These are phyloP conservation scores for Epichloe elymi DNA, from an alignment of 2,329 filamentous ascomycete species.

Conservation along the genomic window DNA sequence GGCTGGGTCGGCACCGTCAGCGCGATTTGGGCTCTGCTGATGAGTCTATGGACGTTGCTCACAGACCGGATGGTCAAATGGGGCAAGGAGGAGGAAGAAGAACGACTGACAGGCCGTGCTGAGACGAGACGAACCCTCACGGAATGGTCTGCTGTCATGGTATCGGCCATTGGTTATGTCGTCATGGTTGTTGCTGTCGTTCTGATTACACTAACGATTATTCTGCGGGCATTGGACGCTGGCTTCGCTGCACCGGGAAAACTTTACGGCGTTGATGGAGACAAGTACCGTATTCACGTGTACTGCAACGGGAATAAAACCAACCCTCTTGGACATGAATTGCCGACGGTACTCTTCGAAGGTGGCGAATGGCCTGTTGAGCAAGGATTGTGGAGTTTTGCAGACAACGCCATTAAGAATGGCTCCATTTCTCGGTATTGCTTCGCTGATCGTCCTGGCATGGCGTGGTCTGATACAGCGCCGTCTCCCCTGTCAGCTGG, in stretches of 20 bases:
- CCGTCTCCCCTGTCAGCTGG: conserved; percentile 88
- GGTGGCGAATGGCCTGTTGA: conserved; percentile 71
- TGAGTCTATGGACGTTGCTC: conserved; percentile 64
- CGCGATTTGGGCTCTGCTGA: conserved; percentile 66
- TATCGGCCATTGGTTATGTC: conserved; percentile 58
- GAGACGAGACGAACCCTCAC: conserved; percentile 70
- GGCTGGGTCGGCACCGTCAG: conserved; percentile 83
- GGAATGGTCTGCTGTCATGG: conserved; percentile 73
- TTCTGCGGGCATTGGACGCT: conserved; percentile 68
- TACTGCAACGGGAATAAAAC: conserved; percentile 65
- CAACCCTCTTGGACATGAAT: conserved; percentile 33
- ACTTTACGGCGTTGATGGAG: conserved; percentile 65
- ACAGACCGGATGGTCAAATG: conserved; percentile 76
- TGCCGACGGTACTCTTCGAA: conserved; percentile 78
- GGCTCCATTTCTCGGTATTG: conserved; percentile 82
- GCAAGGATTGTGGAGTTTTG: conserved; percentile 66
- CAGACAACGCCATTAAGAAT: conserved; percentile 60
- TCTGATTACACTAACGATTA: conserved; percentile 66
- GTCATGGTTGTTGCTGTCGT: conserved; percentile 55
- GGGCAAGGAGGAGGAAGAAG: conserved; percentile 88
- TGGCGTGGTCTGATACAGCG: conserved; percentile 79
- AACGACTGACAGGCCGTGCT: conserved; percentile 75
- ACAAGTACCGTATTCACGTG: conserved; percentile 78
- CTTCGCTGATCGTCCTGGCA: conserved; percentile 86
- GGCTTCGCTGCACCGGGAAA: conserved; percentile 61